Percentiles rank a stretch among this genome's conserved stretches.
Evolutionary conservation across 306 rosid genomes (phyloP).

Genomic region (Fragaria ananassa): DNA sequence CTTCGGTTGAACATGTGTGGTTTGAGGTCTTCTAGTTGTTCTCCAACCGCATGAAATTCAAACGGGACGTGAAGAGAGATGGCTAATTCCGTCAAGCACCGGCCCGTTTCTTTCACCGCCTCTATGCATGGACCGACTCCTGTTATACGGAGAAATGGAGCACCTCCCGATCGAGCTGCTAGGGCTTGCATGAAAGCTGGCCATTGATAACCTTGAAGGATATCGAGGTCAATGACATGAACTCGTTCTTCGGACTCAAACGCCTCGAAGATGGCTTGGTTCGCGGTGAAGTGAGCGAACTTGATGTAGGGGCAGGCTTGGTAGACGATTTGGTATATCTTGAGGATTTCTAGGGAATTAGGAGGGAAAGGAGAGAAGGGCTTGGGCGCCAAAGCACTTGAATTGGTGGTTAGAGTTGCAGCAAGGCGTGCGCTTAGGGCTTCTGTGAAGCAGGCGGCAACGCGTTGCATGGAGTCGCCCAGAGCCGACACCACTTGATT

Average conservation of each 20-base stretch:
- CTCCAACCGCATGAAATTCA: slow-evolving; percentile 74
- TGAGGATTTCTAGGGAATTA: slow-evolving; percentile 73
- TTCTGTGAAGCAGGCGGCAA: slow-evolving; percentile 79
- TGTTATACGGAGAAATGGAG: slow-evolving; percentile 68
- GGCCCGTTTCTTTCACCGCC: slow-evolving; percentile 58
- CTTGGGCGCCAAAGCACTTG: slow-evolving; percentile 9
- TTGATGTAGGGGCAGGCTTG: slow-evolving; percentile 92
- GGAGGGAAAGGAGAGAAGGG: slow-evolving; percentile 49
- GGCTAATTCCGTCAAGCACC: slow-evolving; percentile 61
- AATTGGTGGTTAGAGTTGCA: slow-evolving; percentile 45
- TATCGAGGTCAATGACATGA: slow-evolving; percentile 78
- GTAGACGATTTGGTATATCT: slow-evolving; percentile 79
- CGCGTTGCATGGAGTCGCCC: slow-evolving; percentile 94
- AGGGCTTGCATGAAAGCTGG: slow-evolving; percentile 94
- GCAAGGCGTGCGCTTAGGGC: slow-evolving; percentile 72
- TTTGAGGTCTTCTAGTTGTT: slow-evolving; percentile 59
- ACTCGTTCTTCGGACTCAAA: slow-evolving; percentile 80
- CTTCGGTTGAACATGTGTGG: slow-evolving; percentile 80
- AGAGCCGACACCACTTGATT: slow-evolving; percentile 65
- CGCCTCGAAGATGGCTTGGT: slow-evolving; percentile 89
- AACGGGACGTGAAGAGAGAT: slow-evolving; percentile 82
- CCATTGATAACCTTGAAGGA: slow-evolving; percentile 92
- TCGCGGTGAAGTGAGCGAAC: slow-evolving; percentile 89
- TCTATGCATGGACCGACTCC: slow-evolving; percentile 54
- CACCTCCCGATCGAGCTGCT: slow-evolving; percentile 55